Percentiles rank a stretch among this genome's conserved stretches.
phyloP scores from a whole-genome alignment of 257 asterid species.

The Salvia rosmarinus region DNA sequence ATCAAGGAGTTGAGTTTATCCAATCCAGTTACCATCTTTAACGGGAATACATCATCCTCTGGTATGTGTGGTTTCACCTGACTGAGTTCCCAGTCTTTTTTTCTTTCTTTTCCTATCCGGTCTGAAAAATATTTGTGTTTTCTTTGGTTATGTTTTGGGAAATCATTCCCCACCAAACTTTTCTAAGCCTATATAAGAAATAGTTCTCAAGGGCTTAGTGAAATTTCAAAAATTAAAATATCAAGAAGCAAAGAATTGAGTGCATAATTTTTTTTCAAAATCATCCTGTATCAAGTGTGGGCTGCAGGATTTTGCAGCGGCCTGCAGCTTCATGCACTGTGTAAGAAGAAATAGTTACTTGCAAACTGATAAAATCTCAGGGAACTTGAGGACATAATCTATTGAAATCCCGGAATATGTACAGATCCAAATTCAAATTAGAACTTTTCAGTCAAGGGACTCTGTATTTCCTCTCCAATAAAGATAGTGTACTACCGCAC shows the following conservation, averaged over 20 bases:
- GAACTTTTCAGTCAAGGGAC: neutral
- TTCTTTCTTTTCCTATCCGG: neutral
- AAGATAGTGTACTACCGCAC: neutral
- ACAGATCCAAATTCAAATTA: neutral
- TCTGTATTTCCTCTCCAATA: neutral
- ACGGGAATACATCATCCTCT: conserved; percentile 64
- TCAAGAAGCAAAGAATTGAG: neutral
- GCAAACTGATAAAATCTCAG: conserved; percentile 2
- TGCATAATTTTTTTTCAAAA: neutral
- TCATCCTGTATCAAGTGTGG: neutral
- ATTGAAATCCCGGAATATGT: neutral
- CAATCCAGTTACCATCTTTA: conserved; percentile 65
- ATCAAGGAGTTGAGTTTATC: conserved; percentile 76
- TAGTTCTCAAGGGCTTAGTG: neutral
- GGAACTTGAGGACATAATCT: neutral
- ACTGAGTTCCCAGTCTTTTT: no score
- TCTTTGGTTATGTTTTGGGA: neutral
- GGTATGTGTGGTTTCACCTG: conserved; percentile 46
- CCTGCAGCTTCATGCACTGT: conserved; percentile 5
- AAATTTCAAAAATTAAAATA: neutral
- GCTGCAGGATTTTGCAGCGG: neutral
- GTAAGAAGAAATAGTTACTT: neutral
- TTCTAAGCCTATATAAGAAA: neutral
- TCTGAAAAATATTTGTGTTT: neutral
- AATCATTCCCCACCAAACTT: neutral